These are phyloP conservation scores for Allantophomopsis cytisporea DNA, from an alignment of 2,329 filamentous ascomycete genomes.

Conservation along the genomic window DNA sequence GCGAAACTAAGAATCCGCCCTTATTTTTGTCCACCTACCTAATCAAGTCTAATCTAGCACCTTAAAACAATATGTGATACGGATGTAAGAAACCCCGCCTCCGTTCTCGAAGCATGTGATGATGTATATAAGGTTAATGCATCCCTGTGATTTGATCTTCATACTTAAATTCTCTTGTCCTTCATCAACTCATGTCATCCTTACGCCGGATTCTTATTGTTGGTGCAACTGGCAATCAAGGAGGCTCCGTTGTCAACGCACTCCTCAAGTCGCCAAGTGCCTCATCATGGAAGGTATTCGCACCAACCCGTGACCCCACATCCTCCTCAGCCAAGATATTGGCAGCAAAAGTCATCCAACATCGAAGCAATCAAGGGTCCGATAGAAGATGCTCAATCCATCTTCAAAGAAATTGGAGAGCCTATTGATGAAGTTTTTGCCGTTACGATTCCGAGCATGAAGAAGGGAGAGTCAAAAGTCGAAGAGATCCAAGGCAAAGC, in stretches of 20 bases:
- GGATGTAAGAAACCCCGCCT: too few species aligned
- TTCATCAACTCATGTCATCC: too few species aligned
- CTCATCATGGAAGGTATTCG: constrained; percentile 30
- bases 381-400: constrained; percentile 37
- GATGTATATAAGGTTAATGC: too few species aligned
- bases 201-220: constrained; percentile 6
- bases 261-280: constrained; percentile 15
- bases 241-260: constrained; percentile 12
- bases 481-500: constrained; percentile 31
- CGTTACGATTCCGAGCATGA: constrained; percentile 26
- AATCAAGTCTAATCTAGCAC: too few species aligned
- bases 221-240: constrained; percentile 19
- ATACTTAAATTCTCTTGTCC: too few species aligned
- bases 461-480: constrained; percentile 18
- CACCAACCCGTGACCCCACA: constrained; percentile 34
- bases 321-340: constrained; percentile 22
- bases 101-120: too few species aligned
- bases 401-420: constrained; percentile 29
- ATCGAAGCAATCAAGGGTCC: constrained; percentile 30
- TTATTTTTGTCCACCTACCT: too few species aligned
- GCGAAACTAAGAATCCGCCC: too few species aligned
- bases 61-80: too few species aligned
- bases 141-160: too few species aligned
- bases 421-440: constrained; percentile 40
- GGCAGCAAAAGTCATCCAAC: constrained; percentile 22